Percentiles rank a stretch among this genome's conserved stretches.
Evolutionary conservation across 768 basidiomycete species (phyloP).

Genomic region (Fomitopsis serialis): DNA sequence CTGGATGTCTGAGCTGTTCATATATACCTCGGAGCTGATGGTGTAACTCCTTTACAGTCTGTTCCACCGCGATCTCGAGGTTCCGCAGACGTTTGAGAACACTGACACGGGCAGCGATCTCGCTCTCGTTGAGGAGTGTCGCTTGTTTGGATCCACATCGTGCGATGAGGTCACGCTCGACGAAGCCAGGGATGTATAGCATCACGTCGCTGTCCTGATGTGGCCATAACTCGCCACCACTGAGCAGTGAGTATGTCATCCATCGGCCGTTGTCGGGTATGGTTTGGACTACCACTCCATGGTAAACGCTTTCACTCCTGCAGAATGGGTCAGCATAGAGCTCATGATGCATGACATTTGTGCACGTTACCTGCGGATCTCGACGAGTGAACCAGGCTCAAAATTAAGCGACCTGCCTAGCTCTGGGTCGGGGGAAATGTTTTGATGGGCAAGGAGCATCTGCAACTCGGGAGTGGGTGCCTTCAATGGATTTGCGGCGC

Average conservation of each 20-base stretch:
- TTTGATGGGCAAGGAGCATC: slow-evolving; percentile 3
- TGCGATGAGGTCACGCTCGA: slow-evolving; percentile 36
- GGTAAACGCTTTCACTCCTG: not conserved
- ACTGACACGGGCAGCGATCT: slow-evolving; percentile 58
- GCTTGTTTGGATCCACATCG: slow-evolving; percentile 38
- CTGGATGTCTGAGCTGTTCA: slow-evolving; percentile 34
- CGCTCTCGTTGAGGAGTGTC: slow-evolving; percentile 18
- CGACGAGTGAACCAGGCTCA: slow-evolving; percentile 26
- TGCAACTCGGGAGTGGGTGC: not conserved
- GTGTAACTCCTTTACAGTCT: slow-evolving; percentile 22
- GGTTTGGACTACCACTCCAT: slow-evolving; percentile 14
- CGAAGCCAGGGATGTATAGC: slow-evolving; percentile 56
- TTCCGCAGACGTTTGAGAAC: slow-evolving; percentile 55
- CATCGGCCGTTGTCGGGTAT: not conserved
- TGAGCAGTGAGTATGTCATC: slow-evolving; percentile 8
- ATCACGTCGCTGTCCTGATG: slow-evolving; percentile 49
- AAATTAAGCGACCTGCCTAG: not conserved
- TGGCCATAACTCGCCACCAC: slow-evolving; percentile 46
- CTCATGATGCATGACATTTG: not conserved
- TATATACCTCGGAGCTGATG: slow-evolving; percentile 29
- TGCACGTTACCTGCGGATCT: slow-evolving; percentile 23
- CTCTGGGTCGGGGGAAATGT: not conserved
- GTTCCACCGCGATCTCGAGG: slow-evolving; percentile 44
- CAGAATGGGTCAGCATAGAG: not conserved
- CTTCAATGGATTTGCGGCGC: not conserved